Conservation (phyloP, 2,329 filamentous ascomycete genomes). For the Pseudocercospora crystallina region DNA sequence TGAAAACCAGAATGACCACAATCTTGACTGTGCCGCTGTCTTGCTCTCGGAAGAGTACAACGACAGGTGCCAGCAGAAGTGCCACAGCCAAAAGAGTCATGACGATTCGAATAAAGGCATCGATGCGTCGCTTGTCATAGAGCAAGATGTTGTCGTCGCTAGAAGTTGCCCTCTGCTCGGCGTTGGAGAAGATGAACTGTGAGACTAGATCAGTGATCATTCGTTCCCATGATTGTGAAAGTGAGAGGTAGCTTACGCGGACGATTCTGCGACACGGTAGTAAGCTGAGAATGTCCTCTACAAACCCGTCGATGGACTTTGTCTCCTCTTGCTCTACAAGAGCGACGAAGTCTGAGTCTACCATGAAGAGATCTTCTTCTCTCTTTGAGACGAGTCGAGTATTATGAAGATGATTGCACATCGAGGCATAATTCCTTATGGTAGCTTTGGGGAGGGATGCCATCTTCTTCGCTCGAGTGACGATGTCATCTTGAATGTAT, state of each 20-base stretch:
- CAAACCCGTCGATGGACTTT: constrained; percentile 40
- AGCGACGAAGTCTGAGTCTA: constrained; percentile 41
- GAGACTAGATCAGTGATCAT: not conserved
- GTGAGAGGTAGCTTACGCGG: constrained; percentile 26
- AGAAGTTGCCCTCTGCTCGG: constrained; percentile 39
- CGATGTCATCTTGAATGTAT: constrained; percentile 34
- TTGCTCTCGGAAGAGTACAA: constrained; percentile 18
- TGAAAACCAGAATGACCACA: constrained; percentile 20
- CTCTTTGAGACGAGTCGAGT: constrained; percentile 37
- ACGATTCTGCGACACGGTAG: constrained; percentile 29
- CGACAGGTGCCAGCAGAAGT: constrained; percentile 25
- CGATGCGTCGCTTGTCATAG: constrained; percentile 39
- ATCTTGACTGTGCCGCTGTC: constrained; percentile 20
- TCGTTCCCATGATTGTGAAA: not conserved
- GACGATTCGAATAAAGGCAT: constrained; percentile 38
- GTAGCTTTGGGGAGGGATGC: constrained; percentile 40
- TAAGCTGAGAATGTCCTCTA: constrained; percentile 37
- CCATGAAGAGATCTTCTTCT: constrained; percentile 38
- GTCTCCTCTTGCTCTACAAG: constrained; percentile 41
- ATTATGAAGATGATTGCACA: constrained; percentile 39
- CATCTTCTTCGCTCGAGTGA: constrained; percentile 39
- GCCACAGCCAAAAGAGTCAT: constrained; percentile 27
- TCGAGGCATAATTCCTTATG: constrained; percentile 41
- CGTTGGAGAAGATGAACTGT: constrained; percentile 40
- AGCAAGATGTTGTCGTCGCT: constrained; percentile 35